Percentiles rank a stretch among this genome's conserved stretches.
Conservation (phyloP, 2,329 filamentous ascomycete species). For the Trichoderma atrobrunneum region DNA sequence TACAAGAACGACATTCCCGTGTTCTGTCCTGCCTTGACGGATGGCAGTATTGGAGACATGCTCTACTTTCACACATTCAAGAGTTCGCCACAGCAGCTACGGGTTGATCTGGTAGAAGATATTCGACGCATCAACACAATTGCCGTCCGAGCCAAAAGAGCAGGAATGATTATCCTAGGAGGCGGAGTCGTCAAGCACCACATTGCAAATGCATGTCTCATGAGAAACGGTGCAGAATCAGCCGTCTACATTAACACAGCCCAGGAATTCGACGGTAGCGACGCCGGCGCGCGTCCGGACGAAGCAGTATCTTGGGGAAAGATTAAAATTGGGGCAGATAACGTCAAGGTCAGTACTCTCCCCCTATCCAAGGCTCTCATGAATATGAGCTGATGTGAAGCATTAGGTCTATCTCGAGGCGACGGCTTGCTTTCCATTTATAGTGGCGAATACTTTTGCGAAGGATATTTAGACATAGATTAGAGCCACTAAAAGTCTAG, state of each 20-base stretch:
- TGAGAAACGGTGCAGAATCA: constrained; percentile 95
- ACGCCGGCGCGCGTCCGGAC: constrained; percentile 90
- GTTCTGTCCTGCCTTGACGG: constrained; percentile 93
- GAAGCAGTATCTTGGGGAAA: constrained; percentile 99
- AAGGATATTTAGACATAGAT: constrained; percentile 41
- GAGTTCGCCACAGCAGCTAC: constrained; percentile 73
- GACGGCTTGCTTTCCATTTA: constrained; percentile 63
- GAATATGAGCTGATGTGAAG: neutral
- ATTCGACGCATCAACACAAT: constrained; percentile 92
- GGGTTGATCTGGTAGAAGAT: constrained; percentile 89
- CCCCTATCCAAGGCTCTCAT: neutral
- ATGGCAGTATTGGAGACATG: constrained; percentile 96
- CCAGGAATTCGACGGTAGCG: constrained; percentile 95
- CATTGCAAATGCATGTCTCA: constrained; percentile 94
- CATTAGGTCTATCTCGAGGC: constrained; percentile 61
- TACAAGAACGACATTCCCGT: constrained; percentile 96
- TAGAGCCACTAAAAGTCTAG: neutral
- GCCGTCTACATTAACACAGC: constrained; percentile 98
- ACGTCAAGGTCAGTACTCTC: constrained; percentile 69
- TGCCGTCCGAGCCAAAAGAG: constrained; percentile 78
- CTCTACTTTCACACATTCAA: constrained; percentile 98
- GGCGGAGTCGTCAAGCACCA: constrained; percentile 98
- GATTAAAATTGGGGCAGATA: constrained; percentile 84
- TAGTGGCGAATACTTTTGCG: constrained; percentile 65
- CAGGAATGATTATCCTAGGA: constrained; percentile 93